Evolutionary conservation across 2,329 filamentous ascomycete species (phyloP).

Genomic region (Phoma sp.): DNA sequence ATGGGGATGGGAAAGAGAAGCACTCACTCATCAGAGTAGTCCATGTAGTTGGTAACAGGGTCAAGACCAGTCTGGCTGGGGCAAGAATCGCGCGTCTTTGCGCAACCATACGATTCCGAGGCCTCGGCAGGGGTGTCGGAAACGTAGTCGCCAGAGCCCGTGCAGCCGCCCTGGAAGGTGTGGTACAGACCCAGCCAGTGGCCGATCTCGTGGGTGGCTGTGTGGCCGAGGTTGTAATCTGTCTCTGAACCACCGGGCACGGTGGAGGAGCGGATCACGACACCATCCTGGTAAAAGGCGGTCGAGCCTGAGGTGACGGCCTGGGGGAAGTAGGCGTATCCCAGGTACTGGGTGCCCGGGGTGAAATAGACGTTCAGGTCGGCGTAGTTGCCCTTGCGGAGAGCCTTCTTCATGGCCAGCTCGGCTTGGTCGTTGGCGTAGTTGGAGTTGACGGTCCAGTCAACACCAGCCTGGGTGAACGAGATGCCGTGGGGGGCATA

Average conservation of each 20-base stretch:
- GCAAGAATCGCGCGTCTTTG: conserved; percentile 35
- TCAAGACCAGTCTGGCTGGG: conserved; percentile 32
- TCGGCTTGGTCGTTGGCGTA: conserved; percentile 18
- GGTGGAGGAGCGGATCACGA: conserved; percentile 23
- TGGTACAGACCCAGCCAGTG: conserved; percentile 44
- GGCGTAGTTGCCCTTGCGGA: conserved; percentile 32
- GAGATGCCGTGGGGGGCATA: conserved; percentile 24
- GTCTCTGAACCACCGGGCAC: conserved; percentile 29
- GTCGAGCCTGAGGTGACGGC: conserved; percentile 18
- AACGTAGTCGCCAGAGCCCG: conserved; percentile 32
- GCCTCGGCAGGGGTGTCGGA: conserved; percentile 35
- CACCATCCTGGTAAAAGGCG: conserved; percentile 31
- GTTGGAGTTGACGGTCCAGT: conserved; percentile 20
- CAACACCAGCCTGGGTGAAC: conserved; percentile 20
- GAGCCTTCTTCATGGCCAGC: conserved; percentile 18
- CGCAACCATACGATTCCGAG: conserved; percentile 30
- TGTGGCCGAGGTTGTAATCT: conserved; percentile 29
- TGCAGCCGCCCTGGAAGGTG: conserved; percentile 41
- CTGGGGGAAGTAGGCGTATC: conserved; percentile 22
- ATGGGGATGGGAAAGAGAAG: neutral
- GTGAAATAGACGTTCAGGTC: conserved; percentile 39
- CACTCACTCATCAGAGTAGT: conserved; percentile 36
- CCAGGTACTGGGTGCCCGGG: conserved; percentile 10
- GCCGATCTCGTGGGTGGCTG: conserved; percentile 41
- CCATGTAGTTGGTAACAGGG: conserved; percentile 46